Evolutionary conservation across 108 stramenopile species (phyloP).

Genomic region (Cyclostephanos tholiformis): DNA sequence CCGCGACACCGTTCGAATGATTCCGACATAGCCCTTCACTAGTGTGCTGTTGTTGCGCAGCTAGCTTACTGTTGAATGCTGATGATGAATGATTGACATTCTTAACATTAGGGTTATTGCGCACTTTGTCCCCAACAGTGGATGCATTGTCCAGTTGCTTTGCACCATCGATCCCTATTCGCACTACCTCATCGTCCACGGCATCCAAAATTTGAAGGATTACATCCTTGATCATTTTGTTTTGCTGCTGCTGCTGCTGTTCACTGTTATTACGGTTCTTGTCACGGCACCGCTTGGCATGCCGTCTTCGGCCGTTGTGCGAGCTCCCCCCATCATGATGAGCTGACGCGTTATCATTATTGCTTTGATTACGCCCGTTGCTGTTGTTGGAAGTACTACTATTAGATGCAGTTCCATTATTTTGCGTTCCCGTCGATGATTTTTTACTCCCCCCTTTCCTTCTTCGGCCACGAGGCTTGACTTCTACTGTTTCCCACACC

Average conservation of each 20-base stretch:
- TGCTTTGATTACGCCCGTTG: constrained; percentile 24
- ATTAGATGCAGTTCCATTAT: constrained; percentile 9
- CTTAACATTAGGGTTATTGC: not conserved
- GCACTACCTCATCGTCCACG: constrained; percentile 58
- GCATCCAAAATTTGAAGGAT: constrained; percentile 60
- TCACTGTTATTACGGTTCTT: constrained; percentile 9
- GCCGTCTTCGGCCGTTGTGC: constrained; percentile 26
- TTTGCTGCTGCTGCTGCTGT: constrained; percentile 10
- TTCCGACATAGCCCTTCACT: constrained; percentile 32
- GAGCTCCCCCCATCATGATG: constrained; percentile 47
- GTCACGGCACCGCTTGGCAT: not conserved
- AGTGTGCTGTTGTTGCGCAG: not conserved
- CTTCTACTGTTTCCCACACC: constrained; percentile 76
- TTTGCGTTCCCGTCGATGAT: constrained; percentile 5
- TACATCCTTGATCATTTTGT: constrained; percentile 57
- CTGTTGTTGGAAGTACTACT: constrained; percentile 17
- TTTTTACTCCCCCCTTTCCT: constrained; percentile 33
- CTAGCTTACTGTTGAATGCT: constrained; percentile 1
- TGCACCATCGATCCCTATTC: constrained; percentile 19
- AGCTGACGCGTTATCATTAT: constrained; percentile 15
- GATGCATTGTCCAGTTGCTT: constrained; percentile 2
- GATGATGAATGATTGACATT: constrained; percentile 25
- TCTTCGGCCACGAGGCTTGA: constrained; percentile 45
- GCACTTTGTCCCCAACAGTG: not conserved
- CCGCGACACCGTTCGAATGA: constrained; percentile 7